A percentile compares a stretch with the other conserved stretches of the same genome.
Conservation (phyloP, 1,284 basidiomycete species). For the Apiotrichum porosum region DNA sequence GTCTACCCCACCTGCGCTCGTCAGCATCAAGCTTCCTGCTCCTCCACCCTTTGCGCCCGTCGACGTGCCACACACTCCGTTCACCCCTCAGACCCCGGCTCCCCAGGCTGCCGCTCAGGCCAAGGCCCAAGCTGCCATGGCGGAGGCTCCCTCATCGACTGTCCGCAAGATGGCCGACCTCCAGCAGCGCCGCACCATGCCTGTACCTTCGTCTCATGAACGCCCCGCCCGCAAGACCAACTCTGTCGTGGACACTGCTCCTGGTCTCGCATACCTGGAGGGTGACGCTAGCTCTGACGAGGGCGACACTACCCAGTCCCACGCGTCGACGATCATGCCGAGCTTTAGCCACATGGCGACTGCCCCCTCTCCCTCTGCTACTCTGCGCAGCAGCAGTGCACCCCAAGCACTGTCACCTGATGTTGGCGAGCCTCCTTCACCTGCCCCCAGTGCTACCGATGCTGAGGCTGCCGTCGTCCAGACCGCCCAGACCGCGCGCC, state of each 20-base stretch:
- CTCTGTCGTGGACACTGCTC: no score
- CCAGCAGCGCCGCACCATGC: no score
- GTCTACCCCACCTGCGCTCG: no score
- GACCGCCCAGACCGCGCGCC: constrained; percentile 2
- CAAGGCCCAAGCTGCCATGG: not conserved
- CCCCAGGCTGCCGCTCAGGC: not conserved
- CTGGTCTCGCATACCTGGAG: constrained; percentile 1
- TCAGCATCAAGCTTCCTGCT: no score
- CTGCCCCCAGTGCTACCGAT: not conserved
- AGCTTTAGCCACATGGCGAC: not conserved
- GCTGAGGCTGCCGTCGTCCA: not conserved
- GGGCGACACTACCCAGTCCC: not conserved
- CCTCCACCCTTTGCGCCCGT: no score
- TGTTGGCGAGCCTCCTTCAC: not conserved
- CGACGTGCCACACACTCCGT: not conserved
- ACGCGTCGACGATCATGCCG: not conserved
- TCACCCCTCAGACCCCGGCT: not conserved
- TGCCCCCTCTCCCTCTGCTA: not conserved
- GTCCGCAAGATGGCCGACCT: not conserved
- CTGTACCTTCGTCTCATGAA: no score
- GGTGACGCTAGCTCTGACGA: not conserved
- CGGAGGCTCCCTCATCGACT: not conserved
- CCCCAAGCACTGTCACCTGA: not conserved
- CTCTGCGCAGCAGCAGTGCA: not conserved
- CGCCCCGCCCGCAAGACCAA: no score